Base-by-base conservation (phyloP, 169 alveolate species). In the Plasmodium billcollinsi region DNA sequence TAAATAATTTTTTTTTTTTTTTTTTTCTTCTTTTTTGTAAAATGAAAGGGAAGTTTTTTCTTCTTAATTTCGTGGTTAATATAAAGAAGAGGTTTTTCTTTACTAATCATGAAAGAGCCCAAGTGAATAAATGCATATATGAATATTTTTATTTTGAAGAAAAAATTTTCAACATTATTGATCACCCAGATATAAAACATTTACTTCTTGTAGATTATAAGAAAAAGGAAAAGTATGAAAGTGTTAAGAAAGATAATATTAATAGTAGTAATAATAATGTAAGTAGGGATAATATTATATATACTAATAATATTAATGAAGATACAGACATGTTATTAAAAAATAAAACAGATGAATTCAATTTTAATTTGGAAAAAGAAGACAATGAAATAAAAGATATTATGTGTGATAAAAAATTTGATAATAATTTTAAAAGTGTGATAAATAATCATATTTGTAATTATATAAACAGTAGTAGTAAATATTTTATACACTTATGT, bases 61-160 rank as follows among this genome's bases (percentile, higher is more conserved):
- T 83, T 73, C 50, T 83, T 11, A 83, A 61, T 49, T 49, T 63
- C 14, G 52, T 20, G 8, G 73, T 43, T 15, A 59, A 49, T 20
- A 83, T 83, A 49, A 73, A 83, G 52, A 83, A 73, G 83, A 43
- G 91, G 14, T 83, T 52, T 45, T 83, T 83, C 52, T 83, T 83
- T 72, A 83, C 21, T 45, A 69, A 52, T 24, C 74, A 56, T 50
- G 14, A 61, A 49, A 83, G 20, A 18, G 74, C 49, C 6, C 73
- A 69, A 9, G 85, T 83, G 1, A 83, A 83, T 33, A 83, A 83
- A 63, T 54, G 69, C 58, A 75, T 83, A 50, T 39, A 47, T 62
- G 91, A 83, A 20, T 83, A 83, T 54, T 83, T 83, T 69, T 83
- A 83, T 72, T 15, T 70, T 49, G 91, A 83, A 12, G 52, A 69